These are phyloP conservation scores for Darksidea phi DNA, from an alignment of 495 filamentous ascomycete genomes.

Conservation along the genomic window DNA sequence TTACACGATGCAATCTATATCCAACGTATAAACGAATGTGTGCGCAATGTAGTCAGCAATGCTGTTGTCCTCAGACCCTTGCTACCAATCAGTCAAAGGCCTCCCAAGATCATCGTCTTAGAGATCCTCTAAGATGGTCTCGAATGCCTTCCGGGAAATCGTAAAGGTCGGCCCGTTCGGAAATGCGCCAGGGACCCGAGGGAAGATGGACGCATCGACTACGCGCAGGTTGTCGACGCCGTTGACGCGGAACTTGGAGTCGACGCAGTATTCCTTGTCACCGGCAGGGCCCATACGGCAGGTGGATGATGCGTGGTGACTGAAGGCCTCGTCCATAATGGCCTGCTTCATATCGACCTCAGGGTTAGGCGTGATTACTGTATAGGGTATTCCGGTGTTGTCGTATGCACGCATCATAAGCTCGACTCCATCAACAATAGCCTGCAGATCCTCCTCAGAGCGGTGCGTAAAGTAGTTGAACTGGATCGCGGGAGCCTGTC, in stretches of 20 bases:
- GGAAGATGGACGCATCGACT: too few relatives aligned
- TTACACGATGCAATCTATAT: too few relatives aligned
- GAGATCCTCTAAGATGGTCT: too few relatives aligned
- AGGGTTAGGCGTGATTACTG: background rate
- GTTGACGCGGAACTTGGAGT: conserved; percentile 4
- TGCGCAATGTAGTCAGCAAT: too few relatives aligned
- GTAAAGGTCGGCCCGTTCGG: too few relatives aligned
- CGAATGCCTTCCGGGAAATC: too few relatives aligned
- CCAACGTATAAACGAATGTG: too few relatives aligned
- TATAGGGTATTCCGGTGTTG: background rate
- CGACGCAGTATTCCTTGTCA: background rate
- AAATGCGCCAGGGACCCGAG: too few relatives aligned
- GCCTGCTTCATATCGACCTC: conserved; percentile 6
- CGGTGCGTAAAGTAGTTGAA: conserved; percentile 7
- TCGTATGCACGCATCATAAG: background rate
- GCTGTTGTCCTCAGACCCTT: too few relatives aligned
- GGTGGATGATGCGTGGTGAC: background rate
- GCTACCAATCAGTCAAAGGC: too few relatives aligned
- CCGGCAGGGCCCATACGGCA: background rate
- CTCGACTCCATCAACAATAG: conserved; percentile 3
- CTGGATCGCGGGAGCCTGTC: background rate
- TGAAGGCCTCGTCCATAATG: conserved; percentile 5
- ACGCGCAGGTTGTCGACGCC: background rate
- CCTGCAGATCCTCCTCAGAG: background rate
- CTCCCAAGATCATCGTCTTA: too few relatives aligned